phyloP scores from a whole-genome alignment of 352 stramenopile species.

The Phytophthora capsici region DNA sequence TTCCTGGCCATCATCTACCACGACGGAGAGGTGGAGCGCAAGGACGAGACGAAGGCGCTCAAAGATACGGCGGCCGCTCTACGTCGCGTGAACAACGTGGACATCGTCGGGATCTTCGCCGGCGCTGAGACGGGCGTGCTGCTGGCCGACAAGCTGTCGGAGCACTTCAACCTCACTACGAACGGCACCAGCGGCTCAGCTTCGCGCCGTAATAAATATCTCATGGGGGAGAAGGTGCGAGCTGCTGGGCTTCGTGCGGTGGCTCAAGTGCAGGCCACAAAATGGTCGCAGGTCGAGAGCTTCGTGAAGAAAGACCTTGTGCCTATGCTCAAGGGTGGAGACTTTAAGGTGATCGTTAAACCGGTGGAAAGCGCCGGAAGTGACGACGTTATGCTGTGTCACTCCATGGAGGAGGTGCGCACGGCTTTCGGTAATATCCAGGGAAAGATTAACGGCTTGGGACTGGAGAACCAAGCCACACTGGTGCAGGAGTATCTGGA shows the following conservation, averaged over 20 bases:
- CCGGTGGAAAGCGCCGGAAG: conserved; percentile 93
- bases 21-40: conserved; percentile 50
- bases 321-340: conserved; percentile 32
- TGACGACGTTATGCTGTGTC: conserved; percentile 95
- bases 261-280: conserved; percentile 70
- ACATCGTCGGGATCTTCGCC: conserved; percentile 86
- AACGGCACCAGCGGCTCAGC: conserved; percentile 87
- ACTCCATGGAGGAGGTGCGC: conserved; percentile 90
- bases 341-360: conserved; percentile 92
- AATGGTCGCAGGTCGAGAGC: conserved; percentile 81
- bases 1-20: conserved; percentile 80
- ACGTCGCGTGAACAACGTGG: conserved; percentile 39
- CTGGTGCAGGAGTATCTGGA: conserved; percentile 96
- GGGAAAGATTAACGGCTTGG: conserved; percentile 89
- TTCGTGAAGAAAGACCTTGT: conserved; percentile 81
- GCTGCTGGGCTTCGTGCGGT: conserved; percentile 77
- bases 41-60: conserved; percentile 36
- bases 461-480: conserved; percentile 88
- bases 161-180: conserved; percentile 85
- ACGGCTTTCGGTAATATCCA: conserved; percentile 92
- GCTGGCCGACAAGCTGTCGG: conserved; percentile 90
- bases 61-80: conserved; percentile 49
- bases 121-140: conserved; percentile 95
- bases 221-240: conserved; percentile 89
- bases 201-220: conserved; percentile 90